A percentile compares a stretch with the other conserved stretches of the same genome.
These are phyloP conservation scores for Xylariomycetidae sp. DNA, from an alignment of 2,329 filamentous ascomycete genomes.

Conservation along the genomic window DNA sequence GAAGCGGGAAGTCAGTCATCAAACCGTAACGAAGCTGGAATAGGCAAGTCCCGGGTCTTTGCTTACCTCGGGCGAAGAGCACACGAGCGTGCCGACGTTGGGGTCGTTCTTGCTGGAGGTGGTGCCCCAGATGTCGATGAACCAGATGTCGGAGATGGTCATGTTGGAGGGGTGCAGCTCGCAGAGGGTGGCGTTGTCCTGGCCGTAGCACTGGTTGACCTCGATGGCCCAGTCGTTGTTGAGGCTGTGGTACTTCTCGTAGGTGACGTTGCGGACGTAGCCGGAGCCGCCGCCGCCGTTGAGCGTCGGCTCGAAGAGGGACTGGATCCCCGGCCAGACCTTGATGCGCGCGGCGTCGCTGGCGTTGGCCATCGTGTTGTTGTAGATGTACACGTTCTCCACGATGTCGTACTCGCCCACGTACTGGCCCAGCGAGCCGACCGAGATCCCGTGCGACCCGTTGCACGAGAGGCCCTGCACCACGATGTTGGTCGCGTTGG, in stretches of 20 bases:
- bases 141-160: constrained; percentile 49
- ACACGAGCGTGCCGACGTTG: constrained; percentile 40
- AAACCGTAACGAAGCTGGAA: too few relatives aligned
- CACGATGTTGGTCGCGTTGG: constrained; percentile 63
- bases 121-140: constrained; percentile 50
- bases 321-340: constrained; percentile 58
- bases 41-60: too few relatives aligned
- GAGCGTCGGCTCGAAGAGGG: constrained; percentile 51
- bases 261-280: constrained; percentile 60
- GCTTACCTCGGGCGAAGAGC: constrained; percentile 38
- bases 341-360: constrained; percentile 66
- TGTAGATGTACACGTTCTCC: constrained; percentile 61
- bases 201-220: constrained; percentile 59
- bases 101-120: constrained; percentile 40
- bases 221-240: constrained; percentile 63
- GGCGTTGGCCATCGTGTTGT: constrained; percentile 53
- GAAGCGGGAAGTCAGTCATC: neutral
- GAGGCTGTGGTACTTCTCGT: constrained; percentile 51
- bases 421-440: constrained; percentile 68
- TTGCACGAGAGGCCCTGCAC: constrained; percentile 63
- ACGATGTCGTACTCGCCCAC: constrained; percentile 58
- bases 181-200: constrained; percentile 28
- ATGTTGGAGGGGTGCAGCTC: constrained; percentile 33
- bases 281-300: constrained; percentile 58
- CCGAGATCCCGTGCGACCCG: constrained; percentile 65